Evolutionary conservation across 805 yeast genomes (phyloP).

Genomic region (Saccharomycopsis microspora): DNA sequence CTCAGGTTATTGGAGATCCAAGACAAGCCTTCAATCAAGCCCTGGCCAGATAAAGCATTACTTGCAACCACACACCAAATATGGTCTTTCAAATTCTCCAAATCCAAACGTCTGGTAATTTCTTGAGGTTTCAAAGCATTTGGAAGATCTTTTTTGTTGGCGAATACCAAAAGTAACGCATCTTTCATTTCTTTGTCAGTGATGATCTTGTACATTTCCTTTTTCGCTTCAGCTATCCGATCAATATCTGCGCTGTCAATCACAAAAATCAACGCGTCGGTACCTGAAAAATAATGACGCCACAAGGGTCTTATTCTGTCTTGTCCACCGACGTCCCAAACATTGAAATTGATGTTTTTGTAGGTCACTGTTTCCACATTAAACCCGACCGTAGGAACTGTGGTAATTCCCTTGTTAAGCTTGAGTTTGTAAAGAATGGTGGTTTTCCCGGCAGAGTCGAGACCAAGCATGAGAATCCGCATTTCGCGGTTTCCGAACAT

Average conservation of each 20-base stretch:
- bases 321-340: slow-evolving; percentile 97
- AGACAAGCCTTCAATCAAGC: slow-evolving; percentile 75
- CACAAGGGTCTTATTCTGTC: slow-evolving; percentile 84
- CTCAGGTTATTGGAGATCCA: slow-evolving; percentile 67
- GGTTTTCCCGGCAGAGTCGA: slow-evolving; percentile 91
- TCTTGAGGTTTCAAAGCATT: slow-evolving; percentile 70
- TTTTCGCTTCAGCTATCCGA: slow-evolving; percentile 67
- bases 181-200: slow-evolving; percentile 76
- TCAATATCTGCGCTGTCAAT: slow-evolving; percentile 70
- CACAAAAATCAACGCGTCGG: slow-evolving; percentile 84
- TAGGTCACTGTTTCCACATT: slow-evolving; percentile 81
- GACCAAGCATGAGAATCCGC: slow-evolving; percentile 76
- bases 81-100: slow-evolving; percentile 51
- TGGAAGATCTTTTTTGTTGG: slow-evolving; percentile 76
- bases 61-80: slow-evolving; percentile 90
- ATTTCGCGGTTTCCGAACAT: slow-evolving; percentile 44
- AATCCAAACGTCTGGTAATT: slow-evolving; percentile 58
- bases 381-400: slow-evolving; percentile 91
- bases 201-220: slow-evolving; percentile 66
- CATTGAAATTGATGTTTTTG: slow-evolving; percentile 73
- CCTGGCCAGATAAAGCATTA: slow-evolving; percentile 83
- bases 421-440: slow-evolving; percentile 77
- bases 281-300: slow-evolving; percentile 93
- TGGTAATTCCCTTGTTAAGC: slow-evolving; percentile 60
- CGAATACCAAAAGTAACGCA: slow-evolving; percentile 72